Evolutionary conservation across 805 yeast species (phyloP).

Genomic region (Yarrowia sp.): DNA sequence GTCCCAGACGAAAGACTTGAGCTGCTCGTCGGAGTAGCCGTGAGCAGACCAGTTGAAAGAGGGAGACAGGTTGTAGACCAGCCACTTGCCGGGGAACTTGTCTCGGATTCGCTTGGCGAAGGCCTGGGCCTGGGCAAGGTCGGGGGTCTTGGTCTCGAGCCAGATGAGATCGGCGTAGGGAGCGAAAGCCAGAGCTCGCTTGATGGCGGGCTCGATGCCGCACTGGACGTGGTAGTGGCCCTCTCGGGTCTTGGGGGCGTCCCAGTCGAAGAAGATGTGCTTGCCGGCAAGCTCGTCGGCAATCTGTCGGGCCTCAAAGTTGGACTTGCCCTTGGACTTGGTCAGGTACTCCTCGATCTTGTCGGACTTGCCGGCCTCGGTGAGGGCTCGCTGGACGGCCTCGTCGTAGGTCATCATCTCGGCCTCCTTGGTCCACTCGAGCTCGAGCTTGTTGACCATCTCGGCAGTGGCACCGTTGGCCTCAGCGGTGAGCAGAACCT

Average conservation of each 20-base stretch:
- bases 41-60: slow-evolving; percentile 67
- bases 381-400: slow-evolving; percentile 53
- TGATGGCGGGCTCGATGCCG: slow-evolving; percentile 62
- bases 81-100: slow-evolving; percentile 59
- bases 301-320: slow-evolving; percentile 46
- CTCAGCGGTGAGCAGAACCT: slow-evolving; percentile 56
- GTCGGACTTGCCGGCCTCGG: slow-evolving; percentile 47
- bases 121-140: slow-evolving; percentile 57
- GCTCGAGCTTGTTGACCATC: slow-evolving; percentile 54
- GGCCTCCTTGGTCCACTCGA: slow-evolving; percentile 56
- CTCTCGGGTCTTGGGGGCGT: slow-evolving; percentile 63
- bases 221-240: slow-evolving; percentile 61
- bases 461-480: slow-evolving; percentile 50
- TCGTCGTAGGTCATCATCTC: slow-evolving; percentile 58
- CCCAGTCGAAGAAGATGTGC: slow-evolving; percentile 61
- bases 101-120: slow-evolving; percentile 58
- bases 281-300: slow-evolving; percentile 48
- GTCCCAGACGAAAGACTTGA: slow-evolving; percentile 60
- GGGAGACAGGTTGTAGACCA: slow-evolving; percentile 68
- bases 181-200: slow-evolving; percentile 61
- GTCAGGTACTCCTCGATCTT: slow-evolving; percentile 47
- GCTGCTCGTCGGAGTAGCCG: slow-evolving; percentile 58
- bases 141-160: slow-evolving; percentile 69
- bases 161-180: slow-evolving; percentile 67
- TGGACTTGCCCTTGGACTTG: slow-evolving; percentile 48